Conservation (phyloP, 371 early-diverging fungal genomes). For the Mucor velutinosus region DNA sequence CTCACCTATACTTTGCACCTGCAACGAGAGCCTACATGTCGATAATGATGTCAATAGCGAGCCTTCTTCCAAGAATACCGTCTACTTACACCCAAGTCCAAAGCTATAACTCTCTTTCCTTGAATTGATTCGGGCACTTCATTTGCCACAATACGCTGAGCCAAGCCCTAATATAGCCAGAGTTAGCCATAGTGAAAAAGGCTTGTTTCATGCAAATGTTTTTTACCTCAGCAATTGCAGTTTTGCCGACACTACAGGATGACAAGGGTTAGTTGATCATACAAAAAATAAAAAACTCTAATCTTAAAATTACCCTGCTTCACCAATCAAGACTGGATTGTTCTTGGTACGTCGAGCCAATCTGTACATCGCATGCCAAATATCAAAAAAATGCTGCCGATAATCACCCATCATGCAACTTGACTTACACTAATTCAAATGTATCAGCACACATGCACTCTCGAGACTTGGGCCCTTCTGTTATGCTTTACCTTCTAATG, state of each 20-base stretch:
- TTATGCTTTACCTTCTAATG: constrained; percentile 66
- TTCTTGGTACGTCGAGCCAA: constrained; percentile 86
- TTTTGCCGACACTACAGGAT: constrained; percentile 58
- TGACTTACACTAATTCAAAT: neutral
- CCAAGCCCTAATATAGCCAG: constrained; percentile 60
- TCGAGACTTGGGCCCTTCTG: no score
- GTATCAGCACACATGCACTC: neutral
- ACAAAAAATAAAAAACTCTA: neutral
- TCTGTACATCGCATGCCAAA: constrained; percentile 12
- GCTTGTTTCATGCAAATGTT: neutral
- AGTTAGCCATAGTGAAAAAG: neutral
- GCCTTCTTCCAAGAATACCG: no score
- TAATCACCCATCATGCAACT: no score
- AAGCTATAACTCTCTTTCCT: constrained; percentile 72
- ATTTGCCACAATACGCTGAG: constrained; percentile 81
- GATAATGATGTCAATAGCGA: neutral
- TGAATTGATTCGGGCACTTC: constrained; percentile 80
- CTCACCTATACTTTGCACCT: constrained; percentile 73
- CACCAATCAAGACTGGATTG: constrained; percentile 90
- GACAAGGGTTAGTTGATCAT: neutral
- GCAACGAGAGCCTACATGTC: constrained; percentile 67
- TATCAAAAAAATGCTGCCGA: neutral
- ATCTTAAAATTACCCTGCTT: constrained; percentile 54
- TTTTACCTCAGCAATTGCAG: constrained; percentile 55
- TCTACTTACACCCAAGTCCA: constrained; percentile 72